Evolutionary conservation across 164 flowering plant species (phyloP).

Genomic region (Dillenia turbinata): DNA sequence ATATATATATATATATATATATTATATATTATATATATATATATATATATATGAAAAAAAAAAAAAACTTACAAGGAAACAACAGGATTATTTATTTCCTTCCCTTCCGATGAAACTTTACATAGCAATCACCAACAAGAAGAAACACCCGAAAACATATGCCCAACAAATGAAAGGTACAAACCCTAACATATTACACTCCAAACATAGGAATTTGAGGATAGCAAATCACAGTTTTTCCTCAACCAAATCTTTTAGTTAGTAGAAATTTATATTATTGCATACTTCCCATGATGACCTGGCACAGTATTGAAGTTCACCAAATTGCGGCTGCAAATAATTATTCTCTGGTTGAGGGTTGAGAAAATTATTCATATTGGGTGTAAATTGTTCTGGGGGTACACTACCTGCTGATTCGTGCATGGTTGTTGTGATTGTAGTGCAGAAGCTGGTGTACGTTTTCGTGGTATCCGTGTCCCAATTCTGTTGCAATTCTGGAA

Average conservation of each 20-base stretch:
- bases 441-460: neutral
- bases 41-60: too few relatives aligned
- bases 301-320: conserved; percentile 16
- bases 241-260: neutral
- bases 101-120: neutral
- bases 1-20: too few relatives aligned
- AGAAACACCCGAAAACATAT: too few relatives aligned
- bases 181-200: too few relatives aligned
- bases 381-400: too few relatives aligned
- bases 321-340: conserved; percentile 22
- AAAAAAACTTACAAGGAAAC: neutral
- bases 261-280: conserved; percentile 10
- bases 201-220: too few relatives aligned
- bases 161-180: too few relatives aligned
- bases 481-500: conserved; percentile 6
- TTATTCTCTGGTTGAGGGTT: neutral
- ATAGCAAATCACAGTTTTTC: too few relatives aligned
- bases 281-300: conserved; percentile 24
- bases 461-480: conserved; percentile 10
- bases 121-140: neutral
- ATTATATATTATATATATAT: too few relatives aligned
- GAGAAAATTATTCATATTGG: conserved; percentile 2
- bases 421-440: conserved; percentile 5
- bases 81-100: neutral
- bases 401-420: conserved; percentile 6